Evolutionary conservation across 2,329 filamentous ascomycete genomes (phyloP).

Genomic region (Sclerotinia borealis): DNA sequence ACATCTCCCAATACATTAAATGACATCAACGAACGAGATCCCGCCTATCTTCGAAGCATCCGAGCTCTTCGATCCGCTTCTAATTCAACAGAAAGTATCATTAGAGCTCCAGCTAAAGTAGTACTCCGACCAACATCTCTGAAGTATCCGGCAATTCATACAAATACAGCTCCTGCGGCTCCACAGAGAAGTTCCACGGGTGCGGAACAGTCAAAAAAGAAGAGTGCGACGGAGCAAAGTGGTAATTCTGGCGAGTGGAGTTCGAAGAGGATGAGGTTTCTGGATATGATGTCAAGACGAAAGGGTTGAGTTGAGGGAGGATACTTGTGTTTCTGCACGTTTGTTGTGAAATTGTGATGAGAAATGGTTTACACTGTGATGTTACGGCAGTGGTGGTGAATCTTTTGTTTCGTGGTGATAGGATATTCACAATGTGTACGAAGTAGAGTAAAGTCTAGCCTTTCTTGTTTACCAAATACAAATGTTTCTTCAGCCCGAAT

Average conservation of each 20-base stretch:
- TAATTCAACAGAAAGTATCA: not conserved
- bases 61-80: slow-evolving; percentile 14
- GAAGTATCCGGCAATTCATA: not conserved
- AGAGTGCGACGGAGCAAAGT: not conserved
- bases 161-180: not conserved
- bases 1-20: slow-evolving; percentile 22
- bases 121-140: not conserved
- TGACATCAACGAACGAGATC: slow-evolving; percentile 22
- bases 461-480: too few species aligned
- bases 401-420: too few species aligned
- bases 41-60: slow-evolving; percentile 19
- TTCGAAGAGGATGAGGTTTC: not conserved
- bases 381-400: not conserved
- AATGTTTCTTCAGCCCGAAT: too few species aligned
- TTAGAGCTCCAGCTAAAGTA: not conserved
- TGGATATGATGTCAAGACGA: not conserved
- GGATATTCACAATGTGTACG: not conserved
- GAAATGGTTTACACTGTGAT: not conserved
- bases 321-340: too few species aligned
- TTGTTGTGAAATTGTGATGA: too few species aligned
- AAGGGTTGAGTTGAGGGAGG: not conserved
- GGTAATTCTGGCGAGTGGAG: not conserved
- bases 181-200: not conserved
- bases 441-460: too few species aligned
- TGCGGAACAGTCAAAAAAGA: not conserved